Percentiles rank a stretch among this genome's conserved stretches.
phyloP scores from a whole-genome alignment of 169 alveolate species.

The Hepatocystis sp. region DNA sequence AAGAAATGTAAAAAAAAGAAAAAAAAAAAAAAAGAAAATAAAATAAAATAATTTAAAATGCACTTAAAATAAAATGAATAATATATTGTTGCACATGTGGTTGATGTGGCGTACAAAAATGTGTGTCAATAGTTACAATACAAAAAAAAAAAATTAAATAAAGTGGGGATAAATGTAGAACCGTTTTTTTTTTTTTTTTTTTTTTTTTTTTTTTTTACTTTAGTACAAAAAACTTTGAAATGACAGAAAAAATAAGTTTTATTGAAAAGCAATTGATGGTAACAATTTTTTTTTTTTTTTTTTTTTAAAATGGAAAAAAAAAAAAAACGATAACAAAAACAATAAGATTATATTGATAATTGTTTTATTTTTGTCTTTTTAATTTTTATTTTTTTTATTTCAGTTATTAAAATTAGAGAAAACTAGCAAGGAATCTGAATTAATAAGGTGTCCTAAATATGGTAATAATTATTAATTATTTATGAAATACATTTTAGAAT shows the following conservation, averaged over 20 bases:
- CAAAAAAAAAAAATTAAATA: no score
- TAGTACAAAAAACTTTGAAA: conserved; percentile 2
- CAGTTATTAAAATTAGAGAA: conserved; percentile 47
- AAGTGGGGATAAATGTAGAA: no score
- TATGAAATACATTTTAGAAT: not conserved
- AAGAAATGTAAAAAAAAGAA: not conserved
- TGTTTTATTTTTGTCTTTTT: not conserved
- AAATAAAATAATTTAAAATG: no score
- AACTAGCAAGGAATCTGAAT: conserved; percentile 20
- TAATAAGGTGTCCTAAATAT: conserved; percentile 35
- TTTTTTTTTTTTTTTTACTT: not conserved
- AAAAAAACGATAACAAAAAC: not conserved
- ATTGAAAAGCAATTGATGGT: conserved; percentile 53
- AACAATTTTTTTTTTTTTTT: conserved; percentile 2
- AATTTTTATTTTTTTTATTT: not conserved
- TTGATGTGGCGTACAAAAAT: no score
- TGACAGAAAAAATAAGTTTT: conserved; percentile 26
- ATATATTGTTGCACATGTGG: no score
- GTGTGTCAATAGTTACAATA: no score
- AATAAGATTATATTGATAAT: not conserved
- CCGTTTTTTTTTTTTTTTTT: no score
- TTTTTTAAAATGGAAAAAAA: not conserved
- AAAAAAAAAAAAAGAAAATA: conserved; percentile 2
- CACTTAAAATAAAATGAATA: no score
- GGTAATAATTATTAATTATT: conserved; percentile 5